These are phyloP conservation scores for Sphagnum contortum DNA, from an alignment of 225 moss, liverwort and hornwort genomes.

Conservation along the genomic window DNA sequence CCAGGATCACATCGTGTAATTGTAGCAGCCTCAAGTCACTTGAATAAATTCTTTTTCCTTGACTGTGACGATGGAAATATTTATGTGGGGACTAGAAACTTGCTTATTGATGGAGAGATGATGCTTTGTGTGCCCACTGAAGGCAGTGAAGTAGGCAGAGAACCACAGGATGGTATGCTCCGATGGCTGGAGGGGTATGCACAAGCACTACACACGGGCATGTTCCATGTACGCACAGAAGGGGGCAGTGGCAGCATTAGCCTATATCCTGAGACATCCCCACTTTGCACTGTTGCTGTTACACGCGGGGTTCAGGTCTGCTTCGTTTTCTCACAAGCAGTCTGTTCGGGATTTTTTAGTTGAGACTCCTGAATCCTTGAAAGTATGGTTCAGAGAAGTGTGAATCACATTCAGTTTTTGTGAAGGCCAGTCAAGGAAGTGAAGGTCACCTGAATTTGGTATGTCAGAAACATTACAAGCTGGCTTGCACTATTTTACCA, in stretches of 20 bases:
- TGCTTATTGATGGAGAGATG: constrained; percentile 65
- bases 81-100: constrained; percentile 65
- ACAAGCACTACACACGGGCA: constrained; percentile 50
- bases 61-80: constrained; percentile 71
- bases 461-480: no score
- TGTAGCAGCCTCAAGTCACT: constrained; percentile 63
- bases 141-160: constrained; percentile 24
- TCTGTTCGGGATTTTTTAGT: no score
- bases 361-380: no score
- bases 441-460: no score
- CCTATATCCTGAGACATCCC: constrained; percentile 62
- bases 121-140: constrained; percentile 73
- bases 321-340: background rate
- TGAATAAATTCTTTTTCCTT: constrained; percentile 68
- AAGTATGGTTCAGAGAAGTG: no score
- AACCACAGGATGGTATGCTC: constrained; percentile 65
- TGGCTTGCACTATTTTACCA: no score
- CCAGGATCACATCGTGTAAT: constrained; percentile 31
- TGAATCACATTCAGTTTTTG: no score
- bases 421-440: no score
- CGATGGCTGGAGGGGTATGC: constrained; percentile 80
- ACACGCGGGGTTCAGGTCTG: constrained; percentile 73
- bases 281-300: constrained; percentile 49
- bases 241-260: constrained; percentile 71
- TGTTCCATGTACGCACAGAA: constrained; percentile 61